Conservation (phyloP, 2,329 filamentous ascomycete species). For the Amauroascus niger region DNA sequence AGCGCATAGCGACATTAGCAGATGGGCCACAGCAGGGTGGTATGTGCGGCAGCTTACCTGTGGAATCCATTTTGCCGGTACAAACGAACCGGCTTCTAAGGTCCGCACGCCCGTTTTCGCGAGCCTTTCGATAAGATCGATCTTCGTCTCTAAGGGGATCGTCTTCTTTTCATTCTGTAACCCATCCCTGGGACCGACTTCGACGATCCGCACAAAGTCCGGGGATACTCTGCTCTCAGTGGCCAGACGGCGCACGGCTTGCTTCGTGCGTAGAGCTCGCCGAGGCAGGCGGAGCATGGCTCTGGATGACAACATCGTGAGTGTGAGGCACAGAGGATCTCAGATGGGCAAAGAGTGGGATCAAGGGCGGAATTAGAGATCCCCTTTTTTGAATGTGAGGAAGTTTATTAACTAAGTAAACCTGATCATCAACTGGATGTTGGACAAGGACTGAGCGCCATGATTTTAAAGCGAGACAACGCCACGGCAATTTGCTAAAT, state of each 20-base stretch:
- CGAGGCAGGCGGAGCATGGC: constrained; percentile 25
- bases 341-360: not conserved
- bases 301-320: constrained; percentile 24
- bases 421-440: not conserved
- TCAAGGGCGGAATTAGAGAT: not conserved
- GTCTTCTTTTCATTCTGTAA: constrained; percentile 45
- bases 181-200: constrained; percentile 46
- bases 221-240: constrained; percentile 36
- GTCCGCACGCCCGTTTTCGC: constrained; percentile 41
- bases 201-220: constrained; percentile 45
- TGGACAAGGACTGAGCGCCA: not conserved
- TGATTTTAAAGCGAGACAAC: not conserved
- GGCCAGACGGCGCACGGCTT: constrained; percentile 25
- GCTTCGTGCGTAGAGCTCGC: constrained; percentile 20
- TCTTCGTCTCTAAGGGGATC: constrained; percentile 41
- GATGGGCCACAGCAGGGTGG: not conserved
- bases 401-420: not conserved
- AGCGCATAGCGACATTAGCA: not conserved
- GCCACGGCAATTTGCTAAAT: not conserved
- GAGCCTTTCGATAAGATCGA: constrained; percentile 41
- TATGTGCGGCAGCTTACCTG: constrained; percentile 32
- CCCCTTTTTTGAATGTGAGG: not conserved
- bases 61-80: constrained; percentile 47
- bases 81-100: constrained; percentile 46
- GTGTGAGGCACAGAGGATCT: not conserved